These are phyloP conservation scores for Ceriops zippeliana DNA, from an alignment of 345 rosid genomes.

Conservation along the genomic window DNA sequence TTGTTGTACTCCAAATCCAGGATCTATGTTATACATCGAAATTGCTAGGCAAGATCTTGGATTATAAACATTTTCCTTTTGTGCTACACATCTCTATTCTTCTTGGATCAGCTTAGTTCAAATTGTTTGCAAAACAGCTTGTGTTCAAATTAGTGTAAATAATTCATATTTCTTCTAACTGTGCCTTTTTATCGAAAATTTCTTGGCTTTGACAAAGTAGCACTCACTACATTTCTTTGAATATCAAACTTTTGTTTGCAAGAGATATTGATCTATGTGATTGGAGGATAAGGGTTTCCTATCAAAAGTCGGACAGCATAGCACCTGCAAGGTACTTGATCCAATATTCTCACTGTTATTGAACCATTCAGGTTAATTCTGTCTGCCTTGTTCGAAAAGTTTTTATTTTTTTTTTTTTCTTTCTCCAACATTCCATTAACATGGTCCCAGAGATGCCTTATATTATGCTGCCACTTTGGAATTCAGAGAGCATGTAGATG, in stretches of 20 bases:
- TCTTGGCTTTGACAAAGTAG: neutral
- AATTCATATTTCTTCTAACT: neutral
- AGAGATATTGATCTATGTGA: constrained; percentile 13
- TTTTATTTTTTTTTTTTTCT: neutral
- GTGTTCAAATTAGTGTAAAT: constrained; percentile 10
- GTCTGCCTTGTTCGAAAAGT: neutral
- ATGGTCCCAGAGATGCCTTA: too few species aligned
- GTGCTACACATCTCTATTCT: neutral
- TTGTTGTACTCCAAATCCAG: neutral
- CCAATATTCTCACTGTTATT: neutral
- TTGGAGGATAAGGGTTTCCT: neutral
- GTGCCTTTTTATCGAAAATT: neutral
- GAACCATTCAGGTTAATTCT: neutral
- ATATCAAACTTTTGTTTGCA: constrained; percentile 20
- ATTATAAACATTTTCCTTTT: neutral
- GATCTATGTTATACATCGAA: neutral
- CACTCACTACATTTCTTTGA: constrained; percentile 8
- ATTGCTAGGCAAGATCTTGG: neutral
- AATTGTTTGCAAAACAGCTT: neutral
- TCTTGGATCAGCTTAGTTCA: neutral
- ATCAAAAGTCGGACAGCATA: neutral
- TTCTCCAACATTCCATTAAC: neutral
- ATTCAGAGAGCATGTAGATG: too few species aligned
- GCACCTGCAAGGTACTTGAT: constrained; percentile 18
- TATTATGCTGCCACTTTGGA: too few species aligned